A percentile compares a stretch with the other conserved stretches of the same genome.
Evolutionary conservation across 139 green algal genomes (phyloP).

Genomic region (Asterochloris sp.): DNA sequence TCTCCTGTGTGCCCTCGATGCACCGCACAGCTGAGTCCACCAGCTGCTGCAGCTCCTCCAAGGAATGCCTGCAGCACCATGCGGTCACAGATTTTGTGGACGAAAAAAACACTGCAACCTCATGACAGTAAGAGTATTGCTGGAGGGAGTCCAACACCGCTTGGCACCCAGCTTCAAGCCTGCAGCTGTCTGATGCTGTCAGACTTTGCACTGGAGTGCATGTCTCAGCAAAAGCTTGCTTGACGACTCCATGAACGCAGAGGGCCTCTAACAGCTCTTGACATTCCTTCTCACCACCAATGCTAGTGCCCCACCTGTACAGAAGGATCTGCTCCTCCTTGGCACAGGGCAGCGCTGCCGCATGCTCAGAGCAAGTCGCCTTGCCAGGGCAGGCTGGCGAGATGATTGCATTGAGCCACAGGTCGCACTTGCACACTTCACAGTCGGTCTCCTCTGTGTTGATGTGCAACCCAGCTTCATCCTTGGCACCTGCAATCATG

Average conservation of each 20-base stretch:
- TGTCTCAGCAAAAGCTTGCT: neutral
- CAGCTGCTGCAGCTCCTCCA: slow-evolving; percentile 36
- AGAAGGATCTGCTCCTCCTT: slow-evolving; percentile 41
- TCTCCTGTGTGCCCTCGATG: slow-evolving; percentile 17
- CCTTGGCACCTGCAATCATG: slow-evolving; percentile 20
- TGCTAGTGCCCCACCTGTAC: slow-evolving; percentile 36
- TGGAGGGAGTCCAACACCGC: neutral
- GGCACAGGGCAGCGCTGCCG: slow-evolving; percentile 28
- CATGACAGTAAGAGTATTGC: neutral
- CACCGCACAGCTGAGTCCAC: slow-evolving; percentile 22
- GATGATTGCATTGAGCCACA: slow-evolving; percentile 68
- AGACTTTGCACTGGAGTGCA: neutral
- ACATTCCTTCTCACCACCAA: neutral
- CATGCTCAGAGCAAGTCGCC: slow-evolving; percentile 70
- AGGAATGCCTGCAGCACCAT: slow-evolving; percentile 19
- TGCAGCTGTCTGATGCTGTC: neutral
- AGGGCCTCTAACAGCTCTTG: neutral
- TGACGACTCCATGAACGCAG: neutral
- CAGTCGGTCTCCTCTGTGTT: slow-evolving; percentile 64
- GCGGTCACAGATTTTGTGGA: neutral
- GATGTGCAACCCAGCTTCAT: slow-evolving; percentile 39
- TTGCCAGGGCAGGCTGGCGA: slow-evolving; percentile 31
- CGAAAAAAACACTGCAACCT: neutral
- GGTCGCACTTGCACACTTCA: slow-evolving; percentile 60
- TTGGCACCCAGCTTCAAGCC: neutral